Conservation (phyloP, 495 filamentous ascomycete species). For the Sordaria brevicollis region DNA sequence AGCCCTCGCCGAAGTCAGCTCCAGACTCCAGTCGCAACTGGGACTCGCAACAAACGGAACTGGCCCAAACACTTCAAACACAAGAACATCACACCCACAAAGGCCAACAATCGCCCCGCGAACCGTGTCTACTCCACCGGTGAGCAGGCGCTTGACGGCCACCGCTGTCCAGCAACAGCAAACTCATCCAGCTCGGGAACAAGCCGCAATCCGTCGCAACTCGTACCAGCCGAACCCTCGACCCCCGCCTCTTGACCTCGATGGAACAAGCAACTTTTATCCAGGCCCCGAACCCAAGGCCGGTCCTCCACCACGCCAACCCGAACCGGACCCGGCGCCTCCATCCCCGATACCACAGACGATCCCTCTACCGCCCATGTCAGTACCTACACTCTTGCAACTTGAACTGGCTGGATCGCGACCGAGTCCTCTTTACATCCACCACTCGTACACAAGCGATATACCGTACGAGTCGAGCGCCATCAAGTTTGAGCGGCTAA, state of each 20-base stretch:
- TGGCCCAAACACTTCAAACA: neutral
- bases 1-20: slow-evolving; percentile 20
- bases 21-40: neutral
- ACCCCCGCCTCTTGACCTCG: slow-evolving; percentile 22
- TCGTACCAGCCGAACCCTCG: slow-evolving; percentile 19
- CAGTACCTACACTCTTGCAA: slow-evolving; percentile 78
- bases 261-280: slow-evolving; percentile 8
- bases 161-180: slow-evolving; percentile 6
- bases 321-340: slow-evolving; percentile 23
- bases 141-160: slow-evolving; percentile 19
- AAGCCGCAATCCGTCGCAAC: slow-evolving; percentile 18
- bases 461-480: slow-evolving; percentile 91
- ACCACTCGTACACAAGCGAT: slow-evolving; percentile 59
- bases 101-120: slow-evolving; percentile 16
- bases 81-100: neutral
- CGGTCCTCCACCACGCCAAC: slow-evolving; percentile 1
- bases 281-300: slow-evolving; percentile 6
- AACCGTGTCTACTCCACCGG: slow-evolving; percentile 36
- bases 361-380: slow-evolving; percentile 74
- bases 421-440: slow-evolving; percentile 82
- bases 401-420: slow-evolving; percentile 73
- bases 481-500: slow-evolving; percentile 87
- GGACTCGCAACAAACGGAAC: neutral
- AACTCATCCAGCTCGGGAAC: slow-evolving; percentile 12
- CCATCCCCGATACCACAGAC: slow-evolving; percentile 58